Percentiles rank a stretch among this genome's conserved stretches.
Conservation (phyloP, 1,284 basidiomycete species). For the Pholiota adiposa region DNA sequence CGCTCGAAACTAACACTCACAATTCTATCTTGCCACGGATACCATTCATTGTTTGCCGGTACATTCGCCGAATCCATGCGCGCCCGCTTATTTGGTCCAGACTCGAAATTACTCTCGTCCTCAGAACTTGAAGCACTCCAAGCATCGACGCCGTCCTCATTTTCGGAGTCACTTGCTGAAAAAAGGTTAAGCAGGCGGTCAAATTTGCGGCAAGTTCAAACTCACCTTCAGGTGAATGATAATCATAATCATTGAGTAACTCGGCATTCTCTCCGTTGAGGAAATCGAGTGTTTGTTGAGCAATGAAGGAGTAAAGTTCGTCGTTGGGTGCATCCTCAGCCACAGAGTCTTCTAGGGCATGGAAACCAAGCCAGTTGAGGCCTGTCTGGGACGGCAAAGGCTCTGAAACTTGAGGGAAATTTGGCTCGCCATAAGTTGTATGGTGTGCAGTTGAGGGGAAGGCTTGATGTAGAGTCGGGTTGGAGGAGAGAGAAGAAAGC, state of each 20-base stretch:
- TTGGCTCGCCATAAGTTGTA: constrained; percentile 8
- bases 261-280: not conserved
- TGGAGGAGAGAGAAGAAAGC: no score
- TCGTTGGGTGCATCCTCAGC: not conserved
- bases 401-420: constrained; percentile 18
- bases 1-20: not conserved
- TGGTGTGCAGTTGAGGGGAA: no score
- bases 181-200: not conserved
- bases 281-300: not conserved
- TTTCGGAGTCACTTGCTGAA: not conserved
- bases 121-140: not conserved
- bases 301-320: not conserved
- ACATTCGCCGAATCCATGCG: not conserved
- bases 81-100: not conserved
- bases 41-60: not conserved
- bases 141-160: no score
- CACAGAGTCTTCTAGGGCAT: not conserved
- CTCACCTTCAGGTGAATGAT: not conserved
- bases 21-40: not conserved
- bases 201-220: not conserved
- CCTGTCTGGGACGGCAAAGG: not conserved
- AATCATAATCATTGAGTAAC: not conserved
- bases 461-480: no score
- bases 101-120: no score
- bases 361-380: not conserved